Evolutionary conservation across 768 basidiomycete species (phyloP).

Genomic region (Phanerochaete carnosa): DNA sequence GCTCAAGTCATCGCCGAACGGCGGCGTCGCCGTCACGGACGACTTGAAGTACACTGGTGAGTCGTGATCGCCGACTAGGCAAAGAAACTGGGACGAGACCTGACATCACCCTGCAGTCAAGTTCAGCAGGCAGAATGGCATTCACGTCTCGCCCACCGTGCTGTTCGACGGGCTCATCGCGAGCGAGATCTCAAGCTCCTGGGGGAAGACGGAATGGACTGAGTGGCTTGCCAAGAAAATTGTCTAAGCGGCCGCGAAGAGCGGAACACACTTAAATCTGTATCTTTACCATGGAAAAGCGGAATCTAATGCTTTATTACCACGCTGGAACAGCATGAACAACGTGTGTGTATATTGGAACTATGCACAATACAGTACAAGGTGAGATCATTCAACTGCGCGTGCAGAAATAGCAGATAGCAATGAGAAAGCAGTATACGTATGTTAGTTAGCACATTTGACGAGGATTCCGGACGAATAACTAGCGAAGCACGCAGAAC

Average conservation of each 20-base stretch:
- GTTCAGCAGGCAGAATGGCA: conserved; percentile 83
- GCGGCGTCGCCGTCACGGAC: conserved; percentile 78
- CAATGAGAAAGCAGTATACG: neutral
- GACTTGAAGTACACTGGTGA: conserved; percentile 87
- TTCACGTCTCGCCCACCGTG: conserved; percentile 87
- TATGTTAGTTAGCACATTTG: neutral
- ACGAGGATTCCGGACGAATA: neutral
- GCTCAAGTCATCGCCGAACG: conserved; percentile 66
- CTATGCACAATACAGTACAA: neutral
- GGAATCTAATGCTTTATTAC: neutral
- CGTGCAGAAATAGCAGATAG: neutral
- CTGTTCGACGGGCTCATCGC: conserved; percentile 76
- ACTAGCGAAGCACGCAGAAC: too few species aligned
- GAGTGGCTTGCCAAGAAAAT: conserved; percentile 62
- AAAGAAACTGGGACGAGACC: neutral
- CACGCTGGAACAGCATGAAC: neutral
- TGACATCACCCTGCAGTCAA: conserved; percentile 56
- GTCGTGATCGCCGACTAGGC: conserved; percentile 25
- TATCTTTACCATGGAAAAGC: neutral
- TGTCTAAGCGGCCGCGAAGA: conserved; percentile 25
- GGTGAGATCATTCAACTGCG: neutral
- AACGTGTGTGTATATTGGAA: neutral
- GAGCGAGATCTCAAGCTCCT: conserved; percentile 73
- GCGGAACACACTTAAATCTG: neutral
- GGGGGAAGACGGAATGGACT: conserved; percentile 79